phyloP scores from a whole-genome alignment of 73 alveolate genomes.

The Symbiodinium pilosum region DNA sequence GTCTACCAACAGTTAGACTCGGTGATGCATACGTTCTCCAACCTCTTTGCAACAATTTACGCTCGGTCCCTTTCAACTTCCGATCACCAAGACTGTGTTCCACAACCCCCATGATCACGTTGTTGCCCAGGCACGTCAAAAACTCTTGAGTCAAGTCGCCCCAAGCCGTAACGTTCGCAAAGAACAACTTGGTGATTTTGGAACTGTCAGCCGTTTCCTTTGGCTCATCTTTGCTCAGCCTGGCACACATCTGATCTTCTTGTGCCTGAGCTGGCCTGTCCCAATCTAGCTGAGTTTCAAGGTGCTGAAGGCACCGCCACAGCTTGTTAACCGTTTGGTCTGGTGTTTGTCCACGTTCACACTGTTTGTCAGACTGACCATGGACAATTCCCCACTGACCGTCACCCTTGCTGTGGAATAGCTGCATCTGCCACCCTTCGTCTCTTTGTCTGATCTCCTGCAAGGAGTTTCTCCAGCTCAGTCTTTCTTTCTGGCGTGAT shows the following conservation, averaged over 20 bases:
- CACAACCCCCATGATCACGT: not conserved
- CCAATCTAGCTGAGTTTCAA: not conserved
- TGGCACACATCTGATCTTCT: not conserved
- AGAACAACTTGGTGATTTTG: not conserved
- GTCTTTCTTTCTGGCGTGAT: not conserved
- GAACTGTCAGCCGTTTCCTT: not conserved
- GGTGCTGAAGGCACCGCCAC: not conserved
- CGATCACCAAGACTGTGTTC: not conserved
- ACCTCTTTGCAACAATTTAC: not conserved
- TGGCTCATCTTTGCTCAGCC: not conserved
- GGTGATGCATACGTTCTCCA: not conserved
- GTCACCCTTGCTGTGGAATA: not conserved
- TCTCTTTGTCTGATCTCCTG: not conserved
- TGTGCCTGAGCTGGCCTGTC: no score
- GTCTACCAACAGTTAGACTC: not conserved
- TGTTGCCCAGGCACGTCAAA: not conserved
- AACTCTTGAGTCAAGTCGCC: not conserved
- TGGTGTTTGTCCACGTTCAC: not conserved
- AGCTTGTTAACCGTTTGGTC: not conserved
- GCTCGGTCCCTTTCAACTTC: not conserved
- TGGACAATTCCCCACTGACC: not conserved
- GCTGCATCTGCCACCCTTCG: not conserved
- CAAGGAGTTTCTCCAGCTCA: not conserved
- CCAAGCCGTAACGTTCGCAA: not conserved
- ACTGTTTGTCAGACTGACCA: not conserved